Conservation (phyloP, 2,329 filamentous ascomycete genomes). For the Ceratocystiopsis sp. region DNA sequence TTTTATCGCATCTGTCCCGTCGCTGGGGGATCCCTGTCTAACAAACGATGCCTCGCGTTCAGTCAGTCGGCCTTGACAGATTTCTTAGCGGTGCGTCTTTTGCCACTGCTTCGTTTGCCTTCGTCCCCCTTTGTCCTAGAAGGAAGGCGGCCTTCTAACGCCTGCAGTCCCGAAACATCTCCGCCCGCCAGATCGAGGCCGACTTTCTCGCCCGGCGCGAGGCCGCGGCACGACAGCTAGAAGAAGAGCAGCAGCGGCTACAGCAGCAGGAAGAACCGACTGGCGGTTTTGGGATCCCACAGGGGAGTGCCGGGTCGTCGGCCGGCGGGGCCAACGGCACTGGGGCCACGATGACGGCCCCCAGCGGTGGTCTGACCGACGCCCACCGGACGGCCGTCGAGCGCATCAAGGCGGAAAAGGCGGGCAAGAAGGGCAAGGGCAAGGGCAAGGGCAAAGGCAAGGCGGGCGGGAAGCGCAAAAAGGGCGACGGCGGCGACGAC, state of each 20-base stretch:
- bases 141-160: too few relatives aligned
- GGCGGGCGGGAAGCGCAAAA: slow-evolving; percentile 35
- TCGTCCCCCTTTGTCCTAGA: too few relatives aligned
- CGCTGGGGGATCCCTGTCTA: background rate
- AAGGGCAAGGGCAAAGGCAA: slow-evolving; percentile 29
- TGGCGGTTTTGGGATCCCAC: slow-evolving; percentile 2
- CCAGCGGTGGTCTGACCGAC: slow-evolving; percentile 27
- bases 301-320: background rate
- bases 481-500: slow-evolving; percentile 13
- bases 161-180: slow-evolving; percentile 52
- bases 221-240: slow-evolving; percentile 15
- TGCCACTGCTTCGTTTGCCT: too few relatives aligned
- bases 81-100: slow-evolving; percentile 28
- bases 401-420: slow-evolving; percentile 46
- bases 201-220: slow-evolving; percentile 32
- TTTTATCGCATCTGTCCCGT: background rate
- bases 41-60: background rate
- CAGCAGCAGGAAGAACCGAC: slow-evolving; percentile 9
- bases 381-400: slow-evolving; percentile 28
- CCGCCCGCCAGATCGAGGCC: slow-evolving; percentile 34
- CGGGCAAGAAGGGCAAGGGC: slow-evolving; percentile 26
- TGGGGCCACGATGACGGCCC: slow-evolving; percentile 10
- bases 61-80: slow-evolving; percentile 36
- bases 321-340: too few relatives aligned
- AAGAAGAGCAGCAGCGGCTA: slow-evolving; percentile 13